Evolutionary conservation across 352 stramenopile species (phyloP), one percentile per base, ranked within the genome.

Genomic region (Pythium monospermum): DNA sequence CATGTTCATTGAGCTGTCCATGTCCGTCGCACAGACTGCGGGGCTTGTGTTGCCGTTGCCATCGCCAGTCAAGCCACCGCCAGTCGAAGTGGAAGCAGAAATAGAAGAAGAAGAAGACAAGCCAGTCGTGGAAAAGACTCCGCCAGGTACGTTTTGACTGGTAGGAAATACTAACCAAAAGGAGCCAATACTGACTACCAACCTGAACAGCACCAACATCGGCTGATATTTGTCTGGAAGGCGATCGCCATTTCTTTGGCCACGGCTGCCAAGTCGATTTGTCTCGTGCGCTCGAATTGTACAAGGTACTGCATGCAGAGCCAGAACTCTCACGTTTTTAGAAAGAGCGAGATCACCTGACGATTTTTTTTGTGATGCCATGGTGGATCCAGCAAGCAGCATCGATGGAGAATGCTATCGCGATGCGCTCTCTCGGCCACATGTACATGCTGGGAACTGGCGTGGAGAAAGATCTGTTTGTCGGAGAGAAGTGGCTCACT

Each of bases 1-100:
- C 16, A 63, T 88, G 5, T 91, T 91, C 54, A 90, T 88, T 66
- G 78, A 91, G 48, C 71, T 90, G 19, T 83, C 74, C 23, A 87
- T 90, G 72, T 71, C 78, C 15, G 61, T 90, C 15, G 81, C 78
- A 21, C 64, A 65, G 28, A 61, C 61, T 33, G 76, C 76, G 2
- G 74, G 71, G 2, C 59, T 80, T 32, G 62, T 74, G 31, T 53
- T 85, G 25, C 74, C 71, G 11, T 48, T 86, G 16, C 77, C 74
- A 8, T 32, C 54, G 23, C 53, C 53, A 36, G 49, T 49, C 19
- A 50, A 71, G 31, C 28, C 37, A 12, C n/a, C n/a, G n/a, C n/a
- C n/a, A n/a, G 21, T 40, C 10, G 32, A 38, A 4, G 23, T 21
- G 21, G 21, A 19, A n/a, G 21, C 19, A n/a, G 18, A 41, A 6